A percentile compares a stretch with the other conserved stretches of the same genome.
Evolutionary conservation across 768 basidiomycete species (phyloP).

Genomic region (Serendipita sp.): DNA sequence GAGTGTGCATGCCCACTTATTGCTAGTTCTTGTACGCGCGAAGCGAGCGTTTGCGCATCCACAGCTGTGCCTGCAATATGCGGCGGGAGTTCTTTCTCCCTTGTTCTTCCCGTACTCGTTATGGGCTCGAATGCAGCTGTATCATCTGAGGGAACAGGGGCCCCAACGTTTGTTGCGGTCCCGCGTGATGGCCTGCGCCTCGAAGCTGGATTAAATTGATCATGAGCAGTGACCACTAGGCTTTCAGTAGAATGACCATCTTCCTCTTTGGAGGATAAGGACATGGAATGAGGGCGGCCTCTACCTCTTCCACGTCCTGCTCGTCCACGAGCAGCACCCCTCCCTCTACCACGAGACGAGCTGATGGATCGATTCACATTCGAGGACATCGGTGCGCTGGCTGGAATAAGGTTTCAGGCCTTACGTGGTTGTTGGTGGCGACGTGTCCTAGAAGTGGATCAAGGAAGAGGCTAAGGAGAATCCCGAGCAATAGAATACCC

Average conservation of each 20-base stretch:
- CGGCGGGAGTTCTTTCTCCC: neutral
- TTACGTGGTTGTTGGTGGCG: too few species aligned
- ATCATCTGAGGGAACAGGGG: neutral
- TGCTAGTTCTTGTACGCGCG: neutral
- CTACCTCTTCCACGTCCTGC: neutral
- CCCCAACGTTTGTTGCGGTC: neutral
- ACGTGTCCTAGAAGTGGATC: too few species aligned
- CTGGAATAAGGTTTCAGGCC: too few species aligned
- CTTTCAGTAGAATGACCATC: too few species aligned
- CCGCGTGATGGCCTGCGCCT: neutral
- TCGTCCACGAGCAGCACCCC: neutral
- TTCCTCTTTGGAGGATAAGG: neutral
- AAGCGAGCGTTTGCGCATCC: neutral
- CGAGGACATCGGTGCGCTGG: too few species aligned
- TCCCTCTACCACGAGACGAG: neutral
- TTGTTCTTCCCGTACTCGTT: too few species aligned
- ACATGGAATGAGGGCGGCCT: neutral
- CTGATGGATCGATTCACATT: too few species aligned
- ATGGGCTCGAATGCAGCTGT: neutral
- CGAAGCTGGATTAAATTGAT: too few species aligned
- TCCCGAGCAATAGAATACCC: too few species aligned
- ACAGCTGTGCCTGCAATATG: conserved; percentile 4
- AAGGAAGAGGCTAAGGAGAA: too few species aligned
- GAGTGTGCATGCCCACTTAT: neutral
- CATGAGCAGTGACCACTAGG: too few species aligned